These are phyloP conservation scores for Paecilomyces sp. DNA, from an alignment of 2,329 filamentous ascomycete species.

Conservation along the genomic window DNA sequence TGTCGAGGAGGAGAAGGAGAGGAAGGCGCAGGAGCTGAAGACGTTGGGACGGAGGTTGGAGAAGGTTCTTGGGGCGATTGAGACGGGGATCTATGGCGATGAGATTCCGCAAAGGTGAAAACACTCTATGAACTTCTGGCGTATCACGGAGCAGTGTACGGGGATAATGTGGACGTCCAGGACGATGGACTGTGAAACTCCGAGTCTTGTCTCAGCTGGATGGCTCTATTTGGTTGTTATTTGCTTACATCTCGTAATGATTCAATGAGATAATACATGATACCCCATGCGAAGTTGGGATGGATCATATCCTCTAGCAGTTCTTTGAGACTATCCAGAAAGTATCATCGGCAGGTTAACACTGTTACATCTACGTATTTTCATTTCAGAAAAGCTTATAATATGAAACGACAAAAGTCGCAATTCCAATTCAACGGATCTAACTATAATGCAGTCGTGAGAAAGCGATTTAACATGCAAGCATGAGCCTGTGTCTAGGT, in stretches of 20 bases:
- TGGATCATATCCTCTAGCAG: neutral
- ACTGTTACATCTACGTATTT: neutral
- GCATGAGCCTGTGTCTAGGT: neutral
- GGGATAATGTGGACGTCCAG: neutral
- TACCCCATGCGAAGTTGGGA: neutral
- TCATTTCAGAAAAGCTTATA: neutral
- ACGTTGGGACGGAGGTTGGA: conserved; percentile 34
- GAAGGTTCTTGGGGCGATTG: conserved; percentile 33
- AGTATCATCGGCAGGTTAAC: neutral
- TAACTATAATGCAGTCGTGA: neutral
- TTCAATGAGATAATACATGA: neutral
- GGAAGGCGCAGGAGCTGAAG: conserved; percentile 36
- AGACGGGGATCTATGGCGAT: conserved; percentile 27
- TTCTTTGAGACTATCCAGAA: neutral
- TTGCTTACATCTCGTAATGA: neutral
- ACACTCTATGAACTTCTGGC: too few species aligned
- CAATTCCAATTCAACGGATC: neutral
- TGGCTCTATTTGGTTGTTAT: neutral
- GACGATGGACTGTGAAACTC: neutral
- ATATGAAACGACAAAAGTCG: neutral
- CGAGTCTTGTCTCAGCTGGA: neutral
- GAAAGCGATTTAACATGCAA: neutral
- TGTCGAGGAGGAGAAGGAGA: conserved; percentile 36
- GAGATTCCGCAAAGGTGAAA: conserved; percentile 2
- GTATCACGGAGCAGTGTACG: neutral